These are phyloP conservation scores for Debaryomyces udenii DNA, from an alignment of 1,139 yeast species.

Conservation along the genomic window DNA sequence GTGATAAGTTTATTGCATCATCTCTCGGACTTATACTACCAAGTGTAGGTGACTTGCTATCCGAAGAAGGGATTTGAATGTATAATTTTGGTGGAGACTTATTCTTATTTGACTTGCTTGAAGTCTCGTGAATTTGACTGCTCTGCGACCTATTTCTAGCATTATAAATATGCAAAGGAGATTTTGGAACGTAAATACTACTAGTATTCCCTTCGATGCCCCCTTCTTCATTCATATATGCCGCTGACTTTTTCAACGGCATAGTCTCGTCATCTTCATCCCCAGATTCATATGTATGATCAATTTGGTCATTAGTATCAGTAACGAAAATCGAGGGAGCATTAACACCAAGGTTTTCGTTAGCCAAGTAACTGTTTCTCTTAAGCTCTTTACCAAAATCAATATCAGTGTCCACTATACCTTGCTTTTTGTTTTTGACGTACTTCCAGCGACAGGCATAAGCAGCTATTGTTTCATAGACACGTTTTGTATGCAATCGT, in stretches of 20 bases:
- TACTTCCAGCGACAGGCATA: conserved; percentile 64
- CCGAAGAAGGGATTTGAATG: conserved; percentile 22
- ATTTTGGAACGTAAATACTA: conserved; percentile 35
- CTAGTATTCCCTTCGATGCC: conserved; percentile 18
- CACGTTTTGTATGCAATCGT: conserved; percentile 51
- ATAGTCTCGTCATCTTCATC: conserved; percentile 14
- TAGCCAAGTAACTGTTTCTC: conserved; percentile 33
- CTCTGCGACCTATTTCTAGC: conserved; percentile 16
- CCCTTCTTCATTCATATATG: conserved; percentile 9
- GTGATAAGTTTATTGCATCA: conserved; percentile 10
- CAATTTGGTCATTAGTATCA: conserved; percentile 12
- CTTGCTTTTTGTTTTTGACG: conserved; percentile 30
- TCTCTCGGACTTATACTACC: conserved; percentile 5
- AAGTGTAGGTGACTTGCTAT: conserved; percentile 3
- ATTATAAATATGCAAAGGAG: conserved; percentile 32
- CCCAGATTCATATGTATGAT: conserved; percentile 3
- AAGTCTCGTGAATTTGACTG: conserved; percentile 3
- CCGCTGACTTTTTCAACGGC: conserved; percentile 13
- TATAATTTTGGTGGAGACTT: conserved; percentile 22
- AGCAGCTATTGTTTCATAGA: conserved; percentile 59
- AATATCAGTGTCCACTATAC: conserved; percentile 31
- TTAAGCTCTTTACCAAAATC: conserved; percentile 31
- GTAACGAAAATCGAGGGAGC: conserved; percentile 24
- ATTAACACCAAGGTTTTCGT: conserved; percentile 21
- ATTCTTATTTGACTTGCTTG: conserved; percentile 12